Conservation (phyloP, 441 rosid species). For the Adansonia grandidieri region DNA sequence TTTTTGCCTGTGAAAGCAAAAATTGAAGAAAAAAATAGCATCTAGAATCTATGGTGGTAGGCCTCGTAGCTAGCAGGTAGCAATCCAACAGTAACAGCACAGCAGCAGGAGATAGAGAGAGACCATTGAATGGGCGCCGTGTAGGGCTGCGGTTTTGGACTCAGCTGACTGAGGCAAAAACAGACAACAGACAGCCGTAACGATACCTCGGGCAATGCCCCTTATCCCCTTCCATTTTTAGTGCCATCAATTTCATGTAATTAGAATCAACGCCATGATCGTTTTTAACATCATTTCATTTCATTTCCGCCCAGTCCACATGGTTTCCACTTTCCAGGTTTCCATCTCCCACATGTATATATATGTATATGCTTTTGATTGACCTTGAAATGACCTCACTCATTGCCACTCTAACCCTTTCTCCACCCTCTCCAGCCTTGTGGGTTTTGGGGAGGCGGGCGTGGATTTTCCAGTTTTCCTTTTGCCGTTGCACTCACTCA, state of each 20-base stretch:
- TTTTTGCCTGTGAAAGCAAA: not conserved
- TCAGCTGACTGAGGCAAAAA: not conserved
- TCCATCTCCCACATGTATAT: no score
- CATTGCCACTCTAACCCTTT: not conserved
- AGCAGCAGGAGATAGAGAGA: not conserved
- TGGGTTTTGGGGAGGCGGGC: not conserved
- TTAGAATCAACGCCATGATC: not conserved
- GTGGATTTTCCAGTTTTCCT: no score
- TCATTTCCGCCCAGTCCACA: not conserved
- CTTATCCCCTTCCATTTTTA: not conserved
- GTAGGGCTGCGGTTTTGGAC: conserved; percentile 23
- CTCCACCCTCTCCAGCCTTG: not conserved
- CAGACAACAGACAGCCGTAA: conserved; percentile 31
- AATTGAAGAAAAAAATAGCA: not conserved
- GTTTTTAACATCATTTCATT: conserved; percentile 6
- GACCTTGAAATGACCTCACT: conserved; percentile 4
- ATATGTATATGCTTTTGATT: not conserved
- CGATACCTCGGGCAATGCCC: conserved; percentile 24
- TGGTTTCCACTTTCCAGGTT: not conserved
- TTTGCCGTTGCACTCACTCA: not conserved
- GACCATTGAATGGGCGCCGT: not conserved
- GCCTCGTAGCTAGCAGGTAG: not conserved
- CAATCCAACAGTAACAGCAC: not conserved
- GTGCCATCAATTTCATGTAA: conserved; percentile 10
- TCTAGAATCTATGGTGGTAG: conserved; percentile 6